Percentiles rank a stretch among this genome's conserved stretches.
phyloP scores from a whole-genome alignment of 176 grass and related monocot species.

The Aegilops longissima region DNA sequence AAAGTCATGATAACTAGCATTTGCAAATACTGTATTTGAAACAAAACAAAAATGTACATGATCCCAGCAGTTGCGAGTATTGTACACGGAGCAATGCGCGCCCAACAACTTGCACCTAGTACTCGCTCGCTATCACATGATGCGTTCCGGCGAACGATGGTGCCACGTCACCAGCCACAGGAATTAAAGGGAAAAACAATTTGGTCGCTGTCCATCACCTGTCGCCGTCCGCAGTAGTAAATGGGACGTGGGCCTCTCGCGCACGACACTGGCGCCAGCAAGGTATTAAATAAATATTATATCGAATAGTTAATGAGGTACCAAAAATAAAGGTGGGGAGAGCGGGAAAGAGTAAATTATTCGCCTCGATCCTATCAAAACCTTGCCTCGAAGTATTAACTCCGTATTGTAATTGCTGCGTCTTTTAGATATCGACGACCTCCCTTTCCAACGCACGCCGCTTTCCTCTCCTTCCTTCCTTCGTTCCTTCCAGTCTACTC shows the following conservation, averaged over 20 bases:
- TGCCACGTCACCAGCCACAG: slow-evolving; percentile 27
- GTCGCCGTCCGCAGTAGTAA: slow-evolving; percentile 40
- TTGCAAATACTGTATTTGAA: not conserved
- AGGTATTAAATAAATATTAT: not conserved
- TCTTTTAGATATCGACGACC: slow-evolving; percentile 28
- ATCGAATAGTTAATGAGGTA: not conserved
- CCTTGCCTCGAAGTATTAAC: not conserved
- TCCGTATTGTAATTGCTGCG: not conserved
- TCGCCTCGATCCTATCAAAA: not conserved
- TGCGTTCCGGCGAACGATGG: slow-evolving; percentile 6
- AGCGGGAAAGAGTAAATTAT: slow-evolving; percentile 32
- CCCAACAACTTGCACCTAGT: not conserved
- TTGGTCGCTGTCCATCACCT: slow-evolving; percentile 34
- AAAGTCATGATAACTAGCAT: not conserved
- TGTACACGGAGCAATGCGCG: not conserved
- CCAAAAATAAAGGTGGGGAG: not conserved
- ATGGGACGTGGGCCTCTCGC: not conserved
- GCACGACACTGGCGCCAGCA: slow-evolving; percentile 17
- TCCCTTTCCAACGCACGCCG: not conserved
- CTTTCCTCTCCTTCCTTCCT: not conserved
- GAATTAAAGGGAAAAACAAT: not conserved
- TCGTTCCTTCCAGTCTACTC: slow-evolving; percentile 1
- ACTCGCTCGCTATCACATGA: slow-evolving; percentile 35
- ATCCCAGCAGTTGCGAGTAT: not conserved
- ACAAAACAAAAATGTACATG: not conserved